Percentiles rank a stretch among this genome's conserved stretches.
phyloP scores from a whole-genome alignment of 169 alveolate genomes.

The Cystoisospora suis region DNA sequence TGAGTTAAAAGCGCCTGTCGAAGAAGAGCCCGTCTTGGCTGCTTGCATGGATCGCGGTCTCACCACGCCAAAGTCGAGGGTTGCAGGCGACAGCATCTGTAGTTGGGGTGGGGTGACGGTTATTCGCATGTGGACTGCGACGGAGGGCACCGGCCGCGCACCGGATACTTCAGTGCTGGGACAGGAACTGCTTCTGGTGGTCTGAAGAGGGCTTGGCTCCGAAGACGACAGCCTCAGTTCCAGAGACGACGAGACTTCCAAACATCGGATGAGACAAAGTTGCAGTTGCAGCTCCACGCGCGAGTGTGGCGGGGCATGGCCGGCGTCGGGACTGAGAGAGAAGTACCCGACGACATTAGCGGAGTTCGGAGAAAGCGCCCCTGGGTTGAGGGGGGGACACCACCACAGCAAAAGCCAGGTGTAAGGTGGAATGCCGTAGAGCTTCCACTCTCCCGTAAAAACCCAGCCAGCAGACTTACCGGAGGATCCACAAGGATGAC shows the following conservation, averaged over 20 bases:
- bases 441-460: not conserved
- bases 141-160: not conserved
- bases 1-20: no score
- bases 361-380: no score
- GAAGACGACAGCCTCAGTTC: not conserved
- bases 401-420: not conserved
- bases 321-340: not conserved
- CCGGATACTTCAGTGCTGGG: not conserved
- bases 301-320: not conserved
- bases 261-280: not conserved
- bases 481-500: not conserved
- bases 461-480: not conserved
- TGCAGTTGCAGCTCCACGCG: not conserved
- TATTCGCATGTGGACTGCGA: not conserved
- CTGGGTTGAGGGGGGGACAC: not conserved
- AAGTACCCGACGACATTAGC: conserved; percentile 25
- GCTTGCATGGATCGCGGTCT: not conserved
- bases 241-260: not conserved
- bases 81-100: not conserved
- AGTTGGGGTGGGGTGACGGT: conserved; percentile 25
- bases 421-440: not conserved
- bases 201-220: not conserved
- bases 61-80: conserved; percentile 30
- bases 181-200: not conserved
- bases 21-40: no score